Conservation (phyloP, 179 eudicot genomes). For the Monotropa hypopitys region DNA sequence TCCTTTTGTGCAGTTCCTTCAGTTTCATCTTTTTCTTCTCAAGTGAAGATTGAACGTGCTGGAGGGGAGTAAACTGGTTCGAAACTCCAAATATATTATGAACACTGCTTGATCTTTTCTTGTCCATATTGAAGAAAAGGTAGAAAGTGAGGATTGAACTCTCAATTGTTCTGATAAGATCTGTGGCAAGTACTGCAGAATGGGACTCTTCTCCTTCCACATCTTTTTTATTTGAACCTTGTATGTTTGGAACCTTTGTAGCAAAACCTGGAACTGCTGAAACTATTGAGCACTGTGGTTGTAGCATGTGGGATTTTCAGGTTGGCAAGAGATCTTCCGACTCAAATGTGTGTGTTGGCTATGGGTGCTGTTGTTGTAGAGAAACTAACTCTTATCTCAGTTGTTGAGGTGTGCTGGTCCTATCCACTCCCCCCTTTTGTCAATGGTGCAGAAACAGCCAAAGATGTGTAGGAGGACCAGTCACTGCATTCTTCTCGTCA, state of each 20-base stretch:
- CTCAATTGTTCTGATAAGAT: constrained; percentile 51
- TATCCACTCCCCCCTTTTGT: constrained; percentile 37
- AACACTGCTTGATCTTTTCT: constrained; percentile 52
- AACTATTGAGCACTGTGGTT: constrained; percentile 81
- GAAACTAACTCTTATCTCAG: constrained; percentile 33
- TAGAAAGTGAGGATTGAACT: constrained; percentile 64
- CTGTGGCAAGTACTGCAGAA: constrained; percentile 49
- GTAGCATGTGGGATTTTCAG: constrained; percentile 53
- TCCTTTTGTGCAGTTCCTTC: constrained; percentile 64
- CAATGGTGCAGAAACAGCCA: constrained; percentile 26
- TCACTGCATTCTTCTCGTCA: constrained; percentile 36
- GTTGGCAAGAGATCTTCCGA: constrained; percentile 66
- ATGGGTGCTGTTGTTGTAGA: constrained; percentile 14
- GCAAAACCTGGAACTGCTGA: constrained; percentile 84
- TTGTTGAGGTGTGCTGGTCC: constrained; percentile 26
- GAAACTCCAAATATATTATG: constrained; percentile 57
- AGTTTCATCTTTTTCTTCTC: constrained; percentile 77
- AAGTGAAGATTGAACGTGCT: constrained; percentile 59
- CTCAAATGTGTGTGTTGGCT: constrained; percentile 68
- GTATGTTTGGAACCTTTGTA: constrained; percentile 86
- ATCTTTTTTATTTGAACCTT: constrained; percentile 44
- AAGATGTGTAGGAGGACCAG: constrained; percentile 20
- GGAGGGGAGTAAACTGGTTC: constrained; percentile 65
- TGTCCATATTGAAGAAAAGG: constrained; percentile 65
- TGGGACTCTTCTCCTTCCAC: constrained; percentile 45